Evolutionary conservation across 1,284 basidiomycete species (phyloP), one percentile per base, ranked within the genome.

Genomic region (Trichosporon sp.): DNA sequence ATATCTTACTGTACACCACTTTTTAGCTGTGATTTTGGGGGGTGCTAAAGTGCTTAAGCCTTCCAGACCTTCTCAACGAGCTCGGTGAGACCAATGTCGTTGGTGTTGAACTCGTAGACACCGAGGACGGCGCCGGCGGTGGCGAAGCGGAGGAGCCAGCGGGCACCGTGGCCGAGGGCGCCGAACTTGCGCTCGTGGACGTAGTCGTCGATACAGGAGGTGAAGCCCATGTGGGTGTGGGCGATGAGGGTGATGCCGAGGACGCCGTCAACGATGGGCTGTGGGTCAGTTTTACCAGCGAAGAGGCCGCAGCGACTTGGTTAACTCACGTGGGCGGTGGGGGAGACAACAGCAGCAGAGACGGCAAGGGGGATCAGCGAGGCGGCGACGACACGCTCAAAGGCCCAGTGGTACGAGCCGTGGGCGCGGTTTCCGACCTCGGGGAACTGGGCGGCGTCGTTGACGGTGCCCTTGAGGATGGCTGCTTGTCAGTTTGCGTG

Each of bases 401-500:
- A 98, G 1, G 93, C 90, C 96, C 96, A 99, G 87, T 98, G 96
- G 84, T 98, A 91, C 1, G 93, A 96, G 64, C 97, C 96, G 78
- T 97, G 92, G 2, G 89, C 83, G 79, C 88, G 90, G 71, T 88
- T 91, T 31, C 56, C 56, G 8, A 93, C 88, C 27, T 89, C 81
- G 32, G 95, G 95, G 86, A 94, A 97, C 23, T 89, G 85, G 3
- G 92, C 93, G 1, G 96, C 92, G 81, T 99, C 96, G 85, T 99
- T 99, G 76, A 95, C 95, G 42, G 93, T 93, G 69, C 96, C 96
- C 83, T 90, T 89, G 86, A 92, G 89, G 83, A 98, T 89, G 71
- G 94, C 94, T 95, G 44, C 3, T 60, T n/a, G 65, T 72, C 15
- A 68, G 71, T 44, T n/a, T 3, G 44, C 9, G 11, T 12, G 12